Percentiles rank a stretch among this genome's conserved stretches.
phyloP scores from a whole-genome alignment of 495 filamentous ascomycete genomes.

The Aspergillus incahuasiensis region DNA sequence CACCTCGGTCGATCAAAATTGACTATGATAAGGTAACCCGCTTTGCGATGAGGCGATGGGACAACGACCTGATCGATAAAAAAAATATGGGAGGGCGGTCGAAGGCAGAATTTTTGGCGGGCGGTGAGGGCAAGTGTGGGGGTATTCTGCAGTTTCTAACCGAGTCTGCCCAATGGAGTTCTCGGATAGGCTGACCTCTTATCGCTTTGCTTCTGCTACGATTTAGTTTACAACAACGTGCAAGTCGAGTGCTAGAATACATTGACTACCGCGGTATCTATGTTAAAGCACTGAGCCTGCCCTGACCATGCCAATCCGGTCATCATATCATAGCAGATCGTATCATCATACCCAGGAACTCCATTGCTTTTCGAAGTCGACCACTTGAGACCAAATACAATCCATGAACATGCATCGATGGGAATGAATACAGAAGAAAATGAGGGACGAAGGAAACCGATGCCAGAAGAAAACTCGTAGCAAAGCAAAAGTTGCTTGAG shows the following conservation, averaged over 20 bases:
- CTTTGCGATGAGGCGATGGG: constrained; percentile 8
- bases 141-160: constrained; percentile 16
- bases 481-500: constrained; percentile 1
- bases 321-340: constrained; percentile 20
- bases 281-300: constrained; percentile 24
- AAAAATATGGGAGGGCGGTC: constrained; percentile 28
- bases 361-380: constrained; percentile 27
- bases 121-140: constrained; percentile 34
- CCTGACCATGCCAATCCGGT: constrained; percentile 19
- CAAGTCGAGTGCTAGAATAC: constrained; percentile 17
- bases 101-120: constrained; percentile 34
- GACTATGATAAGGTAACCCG: constrained; percentile 18
- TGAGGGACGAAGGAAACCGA: constrained; percentile 21
- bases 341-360: constrained; percentile 29
- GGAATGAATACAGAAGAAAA: constrained; percentile 23
- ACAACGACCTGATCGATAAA: constrained; percentile 4
- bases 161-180: background rate
- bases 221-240: background rate
- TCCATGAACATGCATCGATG: constrained; percentile 17
- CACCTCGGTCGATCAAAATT: constrained; percentile 20
- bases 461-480: constrained; percentile 13
- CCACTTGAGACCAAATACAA: constrained; percentile 21
- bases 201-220: background rate
- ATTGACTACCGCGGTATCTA: constrained; percentile 24
- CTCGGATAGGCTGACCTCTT: too few relatives aligned